Evolutionary conservation across 2,329 filamentous ascomycete genomes (phyloP), one percentile per base, ranked within the genome.

Genomic region (Diaporthe helianthi): DNA sequence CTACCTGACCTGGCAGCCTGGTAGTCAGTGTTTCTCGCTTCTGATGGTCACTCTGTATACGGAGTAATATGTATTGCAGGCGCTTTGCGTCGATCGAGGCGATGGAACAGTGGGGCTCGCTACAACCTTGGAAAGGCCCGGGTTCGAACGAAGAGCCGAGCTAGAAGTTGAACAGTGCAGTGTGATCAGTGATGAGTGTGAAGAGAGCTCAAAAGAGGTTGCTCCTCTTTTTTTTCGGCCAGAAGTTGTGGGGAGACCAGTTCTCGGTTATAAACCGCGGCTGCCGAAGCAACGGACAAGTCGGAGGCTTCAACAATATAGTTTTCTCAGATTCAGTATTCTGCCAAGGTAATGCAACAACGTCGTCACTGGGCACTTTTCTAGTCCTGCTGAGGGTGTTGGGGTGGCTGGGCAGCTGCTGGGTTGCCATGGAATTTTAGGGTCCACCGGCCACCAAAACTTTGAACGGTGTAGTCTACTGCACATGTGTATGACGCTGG

Each of bases 341-440:
- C 51, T 58, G 65, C 65, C 65, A 67, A 67, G 65, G 38, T 67
- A 26, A 49, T 67, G 65, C 52, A 67, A 67, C 53, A 36, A 22
- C 44, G 36, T 47, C 65, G 52, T 67, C 65, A 67, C 65, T 49
- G 44, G 47, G 29, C 19, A 6, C 17, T 33, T 26, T 17, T 24
- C 15, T 29, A 36, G 26, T n/a, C 54, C 38, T 24, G 54, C 5
- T 19, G 54, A 29, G 33, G 26, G 31, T 44, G 41, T 67, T 67
- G 52, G 22, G 65, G 65, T 67, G 65, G 65, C 65, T 67, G 65
- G 65, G 52, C 22, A 41, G 29, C 52, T 41, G 65, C 65, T 67
- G 65, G 65, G 52, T 29, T 51, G 29, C 52, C 29, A 26, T 41
- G 65, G 65, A 58, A 58, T 58, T 67, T 24, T 58, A 58, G 29